Percentiles rank a stretch among this genome's conserved stretches.
Conservation (phyloP, 2,329 filamentous ascomycete genomes). For the Fusarium duplospermum region DNA sequence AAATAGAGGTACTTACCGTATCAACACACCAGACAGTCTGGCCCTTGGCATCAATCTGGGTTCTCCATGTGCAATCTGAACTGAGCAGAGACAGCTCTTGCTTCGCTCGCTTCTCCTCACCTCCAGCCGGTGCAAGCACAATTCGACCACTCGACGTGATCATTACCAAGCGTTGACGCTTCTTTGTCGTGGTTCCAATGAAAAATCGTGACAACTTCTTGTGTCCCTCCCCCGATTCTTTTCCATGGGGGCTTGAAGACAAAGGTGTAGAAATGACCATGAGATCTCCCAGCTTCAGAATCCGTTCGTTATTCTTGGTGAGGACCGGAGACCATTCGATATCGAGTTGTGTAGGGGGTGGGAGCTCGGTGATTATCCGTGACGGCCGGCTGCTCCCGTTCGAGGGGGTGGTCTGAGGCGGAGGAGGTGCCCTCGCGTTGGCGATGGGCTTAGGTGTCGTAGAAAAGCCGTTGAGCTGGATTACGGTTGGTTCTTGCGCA, state of each 20-base stretch:
- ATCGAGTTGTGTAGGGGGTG: constrained; percentile 95
- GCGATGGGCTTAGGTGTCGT: constrained; percentile 45
- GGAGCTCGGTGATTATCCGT: constrained; percentile 91
- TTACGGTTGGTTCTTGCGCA: constrained; percentile 77
- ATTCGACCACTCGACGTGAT: constrained; percentile 92
- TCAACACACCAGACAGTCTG: constrained; percentile 91
- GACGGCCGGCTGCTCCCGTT: constrained; percentile 72
- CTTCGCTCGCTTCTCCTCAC: constrained; percentile 96
- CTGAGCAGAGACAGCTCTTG: constrained; percentile 87
- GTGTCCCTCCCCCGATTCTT: constrained; percentile 77
- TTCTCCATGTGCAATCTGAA: constrained; percentile 81
- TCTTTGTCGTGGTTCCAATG: constrained; percentile 89
- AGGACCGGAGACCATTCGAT: constrained; percentile 99
- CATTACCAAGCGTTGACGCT: constrained; percentile 92
- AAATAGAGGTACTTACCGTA: constrained; percentile 74
- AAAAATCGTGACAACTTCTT: constrained; percentile 96
- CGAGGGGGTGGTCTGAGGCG: constrained; percentile 51
- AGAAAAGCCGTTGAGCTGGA: constrained; percentile 74
- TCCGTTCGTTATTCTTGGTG: constrained; percentile 90
- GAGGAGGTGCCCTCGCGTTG: constrained; percentile 47
- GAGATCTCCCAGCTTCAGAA: constrained; percentile 92
- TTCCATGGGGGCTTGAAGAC: constrained; percentile 78
- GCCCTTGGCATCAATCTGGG: constrained; percentile 86
- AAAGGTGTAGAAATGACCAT: constrained; percentile 84
- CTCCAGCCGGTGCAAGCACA: constrained; percentile 88